phyloP scores from a whole-genome alignment of 1,284 basidiomycete genomes.

The Neolentinus lepideus region DNA sequence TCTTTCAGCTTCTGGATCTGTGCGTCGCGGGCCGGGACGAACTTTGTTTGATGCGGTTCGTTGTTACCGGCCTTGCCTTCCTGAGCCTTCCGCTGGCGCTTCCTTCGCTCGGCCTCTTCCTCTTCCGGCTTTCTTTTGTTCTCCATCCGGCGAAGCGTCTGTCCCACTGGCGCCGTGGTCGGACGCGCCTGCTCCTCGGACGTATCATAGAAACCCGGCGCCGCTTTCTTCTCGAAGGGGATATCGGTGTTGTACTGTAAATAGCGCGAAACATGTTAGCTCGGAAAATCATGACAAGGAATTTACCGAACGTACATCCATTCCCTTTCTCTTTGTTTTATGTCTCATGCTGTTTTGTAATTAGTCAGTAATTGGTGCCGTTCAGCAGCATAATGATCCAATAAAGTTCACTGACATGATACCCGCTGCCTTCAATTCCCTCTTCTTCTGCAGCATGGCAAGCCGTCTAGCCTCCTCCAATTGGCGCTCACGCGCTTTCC shows the following conservation, averaged over 20 bases:
- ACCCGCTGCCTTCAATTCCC: conserved; percentile 96
- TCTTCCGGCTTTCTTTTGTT: conserved; percentile 92
- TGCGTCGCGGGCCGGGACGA: conserved; percentile 89
- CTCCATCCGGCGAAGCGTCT: conserved; percentile 82
- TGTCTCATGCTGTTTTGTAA: conserved; percentile 58
- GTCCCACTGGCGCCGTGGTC: conserved; percentile 85
- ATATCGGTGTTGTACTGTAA: conserved; percentile 95
- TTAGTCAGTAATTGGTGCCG: neutral
- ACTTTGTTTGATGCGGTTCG: conserved; percentile 77
- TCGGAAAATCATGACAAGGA: neutral
- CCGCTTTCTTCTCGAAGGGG: conserved; percentile 96
- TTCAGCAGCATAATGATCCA: conserved; percentile 2
- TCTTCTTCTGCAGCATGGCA: conserved; percentile 95
- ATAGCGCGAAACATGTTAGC: conserved; percentile 1
- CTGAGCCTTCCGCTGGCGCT: conserved; percentile 61
- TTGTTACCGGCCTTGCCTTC: conserved; percentile 56
- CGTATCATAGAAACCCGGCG: conserved; percentile 96
- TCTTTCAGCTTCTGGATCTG: conserved; percentile 97
- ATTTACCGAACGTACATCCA: conserved; percentile 67
- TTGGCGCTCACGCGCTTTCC: conserved; percentile 95
- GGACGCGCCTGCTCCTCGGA: conserved; percentile 90
- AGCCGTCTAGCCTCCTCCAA: conserved; percentile 93
- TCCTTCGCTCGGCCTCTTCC: conserved; percentile 80
- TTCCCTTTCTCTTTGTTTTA: conserved; percentile 93
- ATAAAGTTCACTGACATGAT: conserved; percentile 70